A percentile compares a stretch with the other conserved stretches of the same genome.
These are phyloP conservation scores for Ammopiptanthus mongolicus DNA, from an alignment of 306 rosid genomes.

Conservation along the genomic window DNA sequence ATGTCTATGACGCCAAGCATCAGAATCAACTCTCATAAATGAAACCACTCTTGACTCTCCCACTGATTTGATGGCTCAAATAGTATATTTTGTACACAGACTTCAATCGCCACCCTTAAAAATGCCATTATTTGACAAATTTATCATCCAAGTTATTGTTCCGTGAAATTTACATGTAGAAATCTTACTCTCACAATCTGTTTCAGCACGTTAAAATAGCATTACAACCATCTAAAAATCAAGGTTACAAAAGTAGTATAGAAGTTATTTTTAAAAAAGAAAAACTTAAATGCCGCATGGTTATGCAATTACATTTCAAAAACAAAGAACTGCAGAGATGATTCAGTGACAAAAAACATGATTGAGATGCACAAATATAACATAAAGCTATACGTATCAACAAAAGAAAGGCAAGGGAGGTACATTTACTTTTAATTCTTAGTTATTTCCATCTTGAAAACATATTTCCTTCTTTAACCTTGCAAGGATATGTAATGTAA, in stretches of 20 bases:
- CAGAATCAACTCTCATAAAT: conserved; percentile 1
- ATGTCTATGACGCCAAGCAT: background rate
- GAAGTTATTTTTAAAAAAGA: background rate
- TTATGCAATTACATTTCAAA: background rate
- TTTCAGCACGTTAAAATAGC: background rate
- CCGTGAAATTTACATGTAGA: background rate
- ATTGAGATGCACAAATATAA: background rate
- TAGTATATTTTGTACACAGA: background rate
- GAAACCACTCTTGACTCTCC: background rate
- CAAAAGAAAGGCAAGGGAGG: background rate
- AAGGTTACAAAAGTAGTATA: background rate
- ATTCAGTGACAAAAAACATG: background rate
- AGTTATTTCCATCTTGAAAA: conserved; percentile 6
- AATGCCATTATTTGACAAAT: background rate
- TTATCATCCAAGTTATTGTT: background rate
- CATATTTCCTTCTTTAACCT: background rate
- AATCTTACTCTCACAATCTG: background rate
- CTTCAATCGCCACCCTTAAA: background rate
- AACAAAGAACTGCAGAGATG: background rate
- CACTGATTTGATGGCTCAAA: background rate
- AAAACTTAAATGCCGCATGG: background rate
- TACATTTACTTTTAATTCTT: background rate
- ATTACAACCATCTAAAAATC: background rate
- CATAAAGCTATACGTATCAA: background rate
- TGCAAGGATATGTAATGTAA: background rate